Conservation (phyloP, 352 stramenopile species). For the Phytophthora hibernalis region DNA sequence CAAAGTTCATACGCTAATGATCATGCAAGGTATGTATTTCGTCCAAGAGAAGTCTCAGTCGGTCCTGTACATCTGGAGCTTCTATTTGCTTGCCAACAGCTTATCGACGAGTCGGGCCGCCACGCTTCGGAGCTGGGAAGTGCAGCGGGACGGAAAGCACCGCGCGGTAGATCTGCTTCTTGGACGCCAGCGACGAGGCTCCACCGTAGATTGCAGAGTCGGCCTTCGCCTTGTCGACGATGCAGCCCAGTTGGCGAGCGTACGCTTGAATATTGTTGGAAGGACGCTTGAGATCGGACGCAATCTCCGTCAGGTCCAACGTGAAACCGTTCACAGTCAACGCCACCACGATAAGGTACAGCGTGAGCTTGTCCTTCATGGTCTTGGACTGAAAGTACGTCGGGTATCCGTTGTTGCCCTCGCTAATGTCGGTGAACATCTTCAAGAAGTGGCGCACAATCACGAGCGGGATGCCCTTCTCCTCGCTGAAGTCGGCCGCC, state of each 20-base stretch:
- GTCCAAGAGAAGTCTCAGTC: slow-evolving; percentile 22
- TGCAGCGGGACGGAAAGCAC: slow-evolving; percentile 82
- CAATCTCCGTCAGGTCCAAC: slow-evolving; percentile 76
- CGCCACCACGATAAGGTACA: slow-evolving; percentile 80
- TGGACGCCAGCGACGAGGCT: slow-evolving; percentile 54
- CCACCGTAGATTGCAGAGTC: slow-evolving; percentile 64
- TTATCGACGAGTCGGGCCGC: slow-evolving; percentile 57
- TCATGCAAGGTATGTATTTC: slow-evolving; percentile 39
- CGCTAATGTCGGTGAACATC: slow-evolving; percentile 74
- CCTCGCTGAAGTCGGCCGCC: slow-evolving; percentile 71
- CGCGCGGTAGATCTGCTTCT: slow-evolving; percentile 73
- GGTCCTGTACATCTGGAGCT: slow-evolving; percentile 19
- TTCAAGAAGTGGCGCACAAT: slow-evolving; percentile 72
- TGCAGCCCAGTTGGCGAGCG: slow-evolving; percentile 75
- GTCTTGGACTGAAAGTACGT: slow-evolving; percentile 80
- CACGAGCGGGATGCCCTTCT: slow-evolving; percentile 77
- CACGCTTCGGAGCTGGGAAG: slow-evolving; percentile 76
- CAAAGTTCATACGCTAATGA: neutral
- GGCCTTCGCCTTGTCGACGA: slow-evolving; percentile 74
- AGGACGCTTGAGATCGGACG: slow-evolving; percentile 72
- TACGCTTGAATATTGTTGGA: slow-evolving; percentile 61
- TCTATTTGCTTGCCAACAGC: slow-evolving; percentile 22
- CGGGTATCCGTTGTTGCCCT: slow-evolving; percentile 58
- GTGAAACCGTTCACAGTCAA: slow-evolving; percentile 80
- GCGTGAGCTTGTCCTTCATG: slow-evolving; percentile 83